Conservation (phyloP, 208 protist genomes). For the Acanthamoeba sp. region DNA sequence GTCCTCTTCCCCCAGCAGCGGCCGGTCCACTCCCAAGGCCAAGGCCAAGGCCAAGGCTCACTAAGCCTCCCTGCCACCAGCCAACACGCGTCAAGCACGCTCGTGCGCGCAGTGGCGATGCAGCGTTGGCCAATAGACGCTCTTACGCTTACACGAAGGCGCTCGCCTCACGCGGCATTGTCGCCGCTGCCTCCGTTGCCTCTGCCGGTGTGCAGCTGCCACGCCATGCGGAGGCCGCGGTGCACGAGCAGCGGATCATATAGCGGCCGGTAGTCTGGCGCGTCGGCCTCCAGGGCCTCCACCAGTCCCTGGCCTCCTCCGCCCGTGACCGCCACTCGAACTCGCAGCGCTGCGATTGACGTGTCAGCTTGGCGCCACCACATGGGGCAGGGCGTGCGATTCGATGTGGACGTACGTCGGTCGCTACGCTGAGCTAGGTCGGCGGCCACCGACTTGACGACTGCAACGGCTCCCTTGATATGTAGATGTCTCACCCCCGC, state of each 20-base stretch:
- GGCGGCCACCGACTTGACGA: not conserved
- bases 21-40: not conserved
- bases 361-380: not conserved
- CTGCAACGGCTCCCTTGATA: not conserved
- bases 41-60: not conserved
- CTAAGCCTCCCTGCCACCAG: not conserved
- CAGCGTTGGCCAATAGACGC: too few relatives aligned
- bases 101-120: not conserved
- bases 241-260: slow-evolving; percentile 26
- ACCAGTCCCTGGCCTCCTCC: not conserved
- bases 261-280: not conserved
- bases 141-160: too few relatives aligned
- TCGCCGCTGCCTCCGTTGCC: not conserved
- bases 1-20: too few relatives aligned
- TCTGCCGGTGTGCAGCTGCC: not conserved
- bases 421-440: not conserved
- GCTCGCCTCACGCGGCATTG: not conserved
- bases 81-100: not conserved
- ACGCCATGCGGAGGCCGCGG: not conserved
- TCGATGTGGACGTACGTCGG: not conserved
- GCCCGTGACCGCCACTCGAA: not conserved
- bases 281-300: not conserved
- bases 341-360: not conserved
- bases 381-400: not conserved
- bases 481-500: not conserved